A percentile compares a stretch with the other conserved stretches of the same genome.
phyloP scores from a whole-genome alignment of 1,284 basidiomycete species.

The Irpex sp. region DNA sequence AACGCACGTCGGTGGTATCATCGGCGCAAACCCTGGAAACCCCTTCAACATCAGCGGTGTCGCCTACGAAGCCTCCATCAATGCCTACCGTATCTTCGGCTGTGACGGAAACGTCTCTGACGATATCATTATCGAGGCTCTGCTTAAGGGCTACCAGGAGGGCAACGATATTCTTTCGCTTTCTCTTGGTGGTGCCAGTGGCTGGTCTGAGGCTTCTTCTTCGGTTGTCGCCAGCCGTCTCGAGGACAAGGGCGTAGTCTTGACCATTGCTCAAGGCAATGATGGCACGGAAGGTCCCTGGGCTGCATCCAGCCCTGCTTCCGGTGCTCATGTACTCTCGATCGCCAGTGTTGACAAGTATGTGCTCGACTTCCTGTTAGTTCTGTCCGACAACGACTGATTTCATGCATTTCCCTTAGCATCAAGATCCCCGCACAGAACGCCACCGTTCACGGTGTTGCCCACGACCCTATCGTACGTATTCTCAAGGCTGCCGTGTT shows the following conservation, averaged over 20 bases:
- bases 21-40: constrained; percentile 56
- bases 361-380: background rate
- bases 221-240: constrained; percentile 56
- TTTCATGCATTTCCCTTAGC: background rate
- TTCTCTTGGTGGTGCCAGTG: constrained; percentile 57
- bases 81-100: constrained; percentile 47
- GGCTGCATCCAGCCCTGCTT: constrained; percentile 46
- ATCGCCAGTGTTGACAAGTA: constrained; percentile 45
- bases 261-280: constrained; percentile 49
- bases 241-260: constrained; percentile 44
- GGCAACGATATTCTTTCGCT: constrained; percentile 61
- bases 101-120: constrained; percentile 41
- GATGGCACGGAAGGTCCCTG: constrained; percentile 42
- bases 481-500: background rate
- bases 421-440: constrained; percentile 38
- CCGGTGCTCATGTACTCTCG: constrained; percentile 45
- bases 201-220: constrained; percentile 53
- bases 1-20: constrained; percentile 63
- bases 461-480: constrained; percentile 34
- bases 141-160: constrained; percentile 43
- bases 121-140: constrained; percentile 46
- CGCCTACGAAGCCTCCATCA: constrained; percentile 41
- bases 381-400: background rate
- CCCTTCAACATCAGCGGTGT: constrained; percentile 54
- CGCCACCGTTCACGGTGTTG: constrained; percentile 35